phyloP scores from a whole-genome alignment of 768 basidiomycete species.

The Lactarius quietus region DNA sequence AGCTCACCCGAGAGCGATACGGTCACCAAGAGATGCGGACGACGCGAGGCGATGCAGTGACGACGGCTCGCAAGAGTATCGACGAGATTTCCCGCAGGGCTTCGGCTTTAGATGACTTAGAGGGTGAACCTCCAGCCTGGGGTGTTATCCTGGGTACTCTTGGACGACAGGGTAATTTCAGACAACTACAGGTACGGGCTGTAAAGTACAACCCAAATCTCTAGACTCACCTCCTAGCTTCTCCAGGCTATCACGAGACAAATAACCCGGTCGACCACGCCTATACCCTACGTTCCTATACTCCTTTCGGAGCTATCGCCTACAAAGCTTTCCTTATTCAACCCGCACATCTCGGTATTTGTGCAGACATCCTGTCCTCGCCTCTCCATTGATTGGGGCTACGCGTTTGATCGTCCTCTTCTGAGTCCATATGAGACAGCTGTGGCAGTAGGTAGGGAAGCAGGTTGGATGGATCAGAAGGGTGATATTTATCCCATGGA shows the following conservation, averaged over 20 bases:
- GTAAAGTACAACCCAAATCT: not conserved
- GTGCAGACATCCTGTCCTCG: slow-evolving; percentile 97
- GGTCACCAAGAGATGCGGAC: slow-evolving; percentile 84
- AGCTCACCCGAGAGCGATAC: slow-evolving; percentile 89
- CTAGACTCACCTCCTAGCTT: not conserved
- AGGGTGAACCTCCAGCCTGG: slow-evolving; percentile 50
- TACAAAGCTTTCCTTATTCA: slow-evolving; percentile 83
- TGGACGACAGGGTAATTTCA: slow-evolving; percentile 90
- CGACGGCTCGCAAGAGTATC: slow-evolving; percentile 66
- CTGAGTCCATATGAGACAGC: slow-evolving; percentile 92
- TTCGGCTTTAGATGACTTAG: slow-evolving; percentile 25
- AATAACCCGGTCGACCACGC: slow-evolving; percentile 47
- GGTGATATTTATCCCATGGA: slow-evolving; percentile 86
- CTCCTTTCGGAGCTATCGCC: slow-evolving; percentile 97
- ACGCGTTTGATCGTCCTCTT: slow-evolving; percentile 86
- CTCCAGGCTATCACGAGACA: slow-evolving; percentile 70
- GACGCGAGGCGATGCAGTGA: slow-evolving; percentile 71
- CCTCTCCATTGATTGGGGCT: slow-evolving; percentile 97
- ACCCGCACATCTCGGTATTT: slow-evolving; percentile 79
- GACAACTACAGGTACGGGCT: slow-evolving; percentile 67
- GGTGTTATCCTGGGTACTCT: slow-evolving; percentile 92
- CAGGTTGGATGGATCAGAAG: slow-evolving; percentile 58
- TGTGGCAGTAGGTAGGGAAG: slow-evolving; percentile 69
- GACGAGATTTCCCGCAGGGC: slow-evolving; percentile 23
- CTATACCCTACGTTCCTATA: slow-evolving; percentile 82